Evolutionary conservation across 768 basidiomycete genomes (phyloP).

Genomic region (Pleurotus tuber-regium): DNA sequence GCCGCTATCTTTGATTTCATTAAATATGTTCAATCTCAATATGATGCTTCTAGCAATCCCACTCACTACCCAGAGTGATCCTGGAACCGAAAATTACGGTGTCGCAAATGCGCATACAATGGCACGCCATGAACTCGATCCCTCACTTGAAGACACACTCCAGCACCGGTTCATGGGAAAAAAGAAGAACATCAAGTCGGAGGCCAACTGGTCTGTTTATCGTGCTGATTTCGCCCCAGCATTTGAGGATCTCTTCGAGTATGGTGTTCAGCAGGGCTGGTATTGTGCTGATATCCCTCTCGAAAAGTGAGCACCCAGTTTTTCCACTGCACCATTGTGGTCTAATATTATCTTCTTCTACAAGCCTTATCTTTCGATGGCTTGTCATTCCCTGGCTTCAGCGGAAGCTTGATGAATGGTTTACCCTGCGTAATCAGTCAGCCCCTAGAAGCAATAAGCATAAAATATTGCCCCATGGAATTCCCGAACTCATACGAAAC

Average conservation of each 20-base stretch:
- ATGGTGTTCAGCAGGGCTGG: slow-evolving; percentile 24
- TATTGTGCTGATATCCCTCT: slow-evolving; percentile 26
- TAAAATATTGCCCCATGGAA: slow-evolving; percentile 35
- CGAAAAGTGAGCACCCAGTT: slow-evolving; percentile 15
- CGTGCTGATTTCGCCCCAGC: slow-evolving; percentile 27
- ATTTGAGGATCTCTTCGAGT: slow-evolving; percentile 31
- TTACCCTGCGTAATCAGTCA: slow-evolving; percentile 19
- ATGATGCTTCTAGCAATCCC: slow-evolving; percentile 21
- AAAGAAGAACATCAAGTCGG: slow-evolving; percentile 34
- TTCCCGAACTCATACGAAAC: slow-evolving; percentile 27
- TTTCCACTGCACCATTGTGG: not conserved
- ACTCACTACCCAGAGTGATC: slow-evolving; percentile 41
- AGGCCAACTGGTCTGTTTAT: slow-evolving; percentile 35
- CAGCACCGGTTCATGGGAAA: slow-evolving; percentile 31
- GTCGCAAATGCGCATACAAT: slow-evolving; percentile 41
- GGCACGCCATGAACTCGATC: slow-evolving; percentile 32
- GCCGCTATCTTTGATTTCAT: not conserved
- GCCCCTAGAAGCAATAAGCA: slow-evolving; percentile 21
- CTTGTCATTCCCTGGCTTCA: slow-evolving; percentile 35
- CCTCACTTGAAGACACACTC: slow-evolving; percentile 22
- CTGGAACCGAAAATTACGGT: slow-evolving; percentile 39
- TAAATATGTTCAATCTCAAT: not conserved
- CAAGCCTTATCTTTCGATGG: slow-evolving; percentile 33
- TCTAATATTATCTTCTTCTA: not conserved
- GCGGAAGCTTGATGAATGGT: slow-evolving; percentile 29